Evolutionary conservation across 306 rosid species (phyloP).

Genomic region (Geum urbanum): DNA sequence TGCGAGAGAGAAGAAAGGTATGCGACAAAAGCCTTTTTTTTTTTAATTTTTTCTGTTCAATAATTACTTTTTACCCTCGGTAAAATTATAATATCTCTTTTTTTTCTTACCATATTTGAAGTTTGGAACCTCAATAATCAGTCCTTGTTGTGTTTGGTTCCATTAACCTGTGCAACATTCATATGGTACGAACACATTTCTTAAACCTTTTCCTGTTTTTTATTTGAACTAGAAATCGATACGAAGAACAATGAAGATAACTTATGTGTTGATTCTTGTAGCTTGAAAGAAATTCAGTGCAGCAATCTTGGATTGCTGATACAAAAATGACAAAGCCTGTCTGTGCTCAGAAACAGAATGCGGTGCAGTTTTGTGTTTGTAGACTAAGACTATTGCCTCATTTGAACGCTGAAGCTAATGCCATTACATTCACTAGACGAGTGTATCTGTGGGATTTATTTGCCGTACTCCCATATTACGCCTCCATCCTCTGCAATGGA

Average conservation of each 20-base stretch:
- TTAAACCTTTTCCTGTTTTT: not conserved
- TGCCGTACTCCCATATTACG: slow-evolving; percentile 79
- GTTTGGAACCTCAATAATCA: not conserved
- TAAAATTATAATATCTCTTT: not conserved
- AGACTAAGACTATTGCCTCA: not conserved
- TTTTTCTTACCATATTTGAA: not conserved
- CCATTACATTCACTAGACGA: not conserved
- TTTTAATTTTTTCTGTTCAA: too few relatives aligned
- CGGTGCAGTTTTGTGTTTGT: not conserved
- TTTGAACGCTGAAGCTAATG: not conserved
- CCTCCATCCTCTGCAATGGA: slow-evolving; percentile 84
- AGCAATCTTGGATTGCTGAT: not conserved
- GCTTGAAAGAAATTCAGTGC: not conserved
- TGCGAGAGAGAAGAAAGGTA: slow-evolving; percentile 15
- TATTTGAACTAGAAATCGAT: not conserved
- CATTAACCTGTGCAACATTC: too few relatives aligned
- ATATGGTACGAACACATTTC: not conserved
- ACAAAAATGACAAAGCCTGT: not conserved
- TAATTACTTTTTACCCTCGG: not conserved
- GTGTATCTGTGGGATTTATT: slow-evolving; percentile 30
- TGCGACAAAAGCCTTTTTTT: slow-evolving; percentile 8
- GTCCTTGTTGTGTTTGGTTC: too few relatives aligned
- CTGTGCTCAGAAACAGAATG: not conserved
- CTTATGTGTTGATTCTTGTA: not conserved
- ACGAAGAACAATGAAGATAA: not conserved